These are phyloP conservation scores for Huntiella savannae DNA, from an alignment of 2,329 filamentous ascomycete species.

Conservation along the genomic window DNA sequence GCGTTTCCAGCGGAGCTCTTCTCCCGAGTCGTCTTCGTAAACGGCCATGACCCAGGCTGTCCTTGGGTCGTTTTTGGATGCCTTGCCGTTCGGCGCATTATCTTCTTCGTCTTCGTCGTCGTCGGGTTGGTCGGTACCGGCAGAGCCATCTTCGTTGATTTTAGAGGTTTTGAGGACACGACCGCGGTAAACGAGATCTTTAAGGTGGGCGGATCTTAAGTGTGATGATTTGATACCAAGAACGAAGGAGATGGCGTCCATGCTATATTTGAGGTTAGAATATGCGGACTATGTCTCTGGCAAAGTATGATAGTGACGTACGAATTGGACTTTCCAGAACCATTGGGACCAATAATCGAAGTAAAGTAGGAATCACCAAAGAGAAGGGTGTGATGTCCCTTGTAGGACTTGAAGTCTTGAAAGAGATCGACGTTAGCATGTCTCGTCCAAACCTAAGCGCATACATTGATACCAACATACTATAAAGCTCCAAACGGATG, in stretches of 20 bases:
- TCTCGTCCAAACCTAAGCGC: constrained; percentile 13
- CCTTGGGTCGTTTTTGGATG: constrained; percentile 67
- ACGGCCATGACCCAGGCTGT: constrained; percentile 98
- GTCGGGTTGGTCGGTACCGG: constrained; percentile 39
- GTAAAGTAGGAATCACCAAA: constrained; percentile 98
- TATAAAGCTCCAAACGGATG: constrained; percentile 83
- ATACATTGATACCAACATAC: constrained; percentile 30
- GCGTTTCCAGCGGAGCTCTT: constrained; percentile 91
- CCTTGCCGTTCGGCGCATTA: constrained; percentile 37
- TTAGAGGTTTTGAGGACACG: constrained; percentile 81
- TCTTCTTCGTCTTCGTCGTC: constrained; percentile 43
- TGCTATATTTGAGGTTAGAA: constrained; percentile 31
- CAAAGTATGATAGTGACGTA: constrained; percentile 25
- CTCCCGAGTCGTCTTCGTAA: constrained; percentile 90
- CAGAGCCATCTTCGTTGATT: constrained; percentile 80
- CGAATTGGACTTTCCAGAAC: constrained; percentile 98
- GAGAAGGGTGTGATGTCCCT: constrained; percentile 80
- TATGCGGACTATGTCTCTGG: background rate
- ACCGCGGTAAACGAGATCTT: constrained; percentile 89
- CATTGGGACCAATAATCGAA: constrained; percentile 98
- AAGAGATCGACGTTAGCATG: constrained; percentile 10
- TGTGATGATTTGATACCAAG: constrained; percentile 98
- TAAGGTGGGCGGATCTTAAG: constrained; percentile 78
- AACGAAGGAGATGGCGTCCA: constrained; percentile 99
- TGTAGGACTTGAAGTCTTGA: constrained; percentile 97